Percentiles rank a stretch among this genome's conserved stretches.
Conservation (phyloP, 805 yeast genomes). For the Candida rishiriensis region DNA sequence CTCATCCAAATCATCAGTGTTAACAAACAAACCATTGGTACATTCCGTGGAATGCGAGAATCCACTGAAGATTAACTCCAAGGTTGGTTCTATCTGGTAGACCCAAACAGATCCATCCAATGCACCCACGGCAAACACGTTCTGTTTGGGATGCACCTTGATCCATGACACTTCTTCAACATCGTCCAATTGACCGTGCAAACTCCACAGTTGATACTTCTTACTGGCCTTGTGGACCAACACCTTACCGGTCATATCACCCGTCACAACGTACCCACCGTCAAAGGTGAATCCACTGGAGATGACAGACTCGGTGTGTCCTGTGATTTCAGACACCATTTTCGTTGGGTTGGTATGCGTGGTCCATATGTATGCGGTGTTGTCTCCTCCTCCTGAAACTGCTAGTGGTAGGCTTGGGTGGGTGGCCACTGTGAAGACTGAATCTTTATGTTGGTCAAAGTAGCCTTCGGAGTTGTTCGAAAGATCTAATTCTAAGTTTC, state of each 20-base stretch:
- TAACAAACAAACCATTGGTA: conserved; percentile 73
- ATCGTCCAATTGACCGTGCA: conserved; percentile 69
- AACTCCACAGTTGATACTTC: conserved; percentile 81
- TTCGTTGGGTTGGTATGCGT: conserved; percentile 83
- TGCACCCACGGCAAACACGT: conserved; percentile 86
- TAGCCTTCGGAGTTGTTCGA: conserved; percentile 85
- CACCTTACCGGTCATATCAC: conserved; percentile 91
- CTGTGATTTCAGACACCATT: conserved; percentile 67
- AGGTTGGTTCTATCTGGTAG: conserved; percentile 63
- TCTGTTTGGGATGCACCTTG: conserved; percentile 67
- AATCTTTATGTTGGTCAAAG: conserved; percentile 87
- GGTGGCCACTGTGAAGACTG: conserved; percentile 72
- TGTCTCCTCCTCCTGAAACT: conserved; percentile 94
- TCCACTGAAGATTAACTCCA: conserved; percentile 73
- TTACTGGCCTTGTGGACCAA: conserved; percentile 66
- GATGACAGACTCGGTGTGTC: conserved; percentile 85
- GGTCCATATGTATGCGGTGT: conserved; percentile 87
- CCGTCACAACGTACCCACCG: conserved; percentile 79
- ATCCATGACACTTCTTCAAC: conserved; percentile 90
- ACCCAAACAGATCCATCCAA: conserved; percentile 94
- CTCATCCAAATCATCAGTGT: conserved; percentile 50
- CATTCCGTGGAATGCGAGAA: conserved; percentile 79
- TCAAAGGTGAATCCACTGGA: conserved; percentile 79
- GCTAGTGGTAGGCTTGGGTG: conserved; percentile 86
- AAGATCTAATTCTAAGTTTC: conserved; percentile 73